phyloP scores from a whole-genome alignment of 495 filamentous ascomycete species.

The Gamarada debralockiae region DNA sequence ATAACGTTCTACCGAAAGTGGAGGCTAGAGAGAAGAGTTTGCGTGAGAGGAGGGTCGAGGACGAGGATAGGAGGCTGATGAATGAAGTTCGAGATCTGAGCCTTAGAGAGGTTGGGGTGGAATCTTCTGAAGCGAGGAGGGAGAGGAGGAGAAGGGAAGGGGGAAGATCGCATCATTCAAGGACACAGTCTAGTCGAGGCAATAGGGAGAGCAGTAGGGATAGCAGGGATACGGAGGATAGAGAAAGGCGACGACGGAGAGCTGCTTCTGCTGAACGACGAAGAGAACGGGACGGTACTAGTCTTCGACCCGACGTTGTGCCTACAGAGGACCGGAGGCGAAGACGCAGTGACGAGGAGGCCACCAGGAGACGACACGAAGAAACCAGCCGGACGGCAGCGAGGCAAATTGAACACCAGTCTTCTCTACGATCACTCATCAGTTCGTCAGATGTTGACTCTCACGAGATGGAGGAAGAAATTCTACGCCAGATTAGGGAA shows the following conservation, averaged over 20 bases:
- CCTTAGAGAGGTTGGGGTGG: conserved; percentile 58
- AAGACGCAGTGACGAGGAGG: conserved; percentile 18
- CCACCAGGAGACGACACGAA: conserved; percentile 30
- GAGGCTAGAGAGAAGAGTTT: conserved; percentile 34
- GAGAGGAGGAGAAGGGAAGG: conserved; percentile 43
- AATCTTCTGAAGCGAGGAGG: conserved; percentile 37
- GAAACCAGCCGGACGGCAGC: conserved; percentile 27
- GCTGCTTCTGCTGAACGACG: conserved; percentile 27
- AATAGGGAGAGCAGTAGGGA: conserved; percentile 23
- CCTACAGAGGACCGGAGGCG: conserved; percentile 29
- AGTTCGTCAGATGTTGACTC: conserved; percentile 70
- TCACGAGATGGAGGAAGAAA: conserved; percentile 79
- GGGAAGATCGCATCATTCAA: conserved; percentile 28
- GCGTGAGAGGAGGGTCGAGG: conserved; percentile 47
- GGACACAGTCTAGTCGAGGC: conserved; percentile 17
- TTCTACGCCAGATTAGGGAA: conserved; percentile 81
- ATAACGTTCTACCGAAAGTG: conserved; percentile 64
- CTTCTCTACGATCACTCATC: conserved; percentile 77
- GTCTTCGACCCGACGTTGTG: conserved; percentile 26
- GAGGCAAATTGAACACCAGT: conserved; percentile 76
- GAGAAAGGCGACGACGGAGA: conserved; percentile 31
- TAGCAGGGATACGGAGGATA: conserved; percentile 19
- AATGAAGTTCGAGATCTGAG: conserved; percentile 69
- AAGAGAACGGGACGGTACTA: conserved; percentile 22
- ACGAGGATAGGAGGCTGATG: conserved; percentile 65